These are phyloP conservation scores for Mycena metata DNA, from an alignment of 768 basidiomycete species.

Conservation along the genomic window DNA sequence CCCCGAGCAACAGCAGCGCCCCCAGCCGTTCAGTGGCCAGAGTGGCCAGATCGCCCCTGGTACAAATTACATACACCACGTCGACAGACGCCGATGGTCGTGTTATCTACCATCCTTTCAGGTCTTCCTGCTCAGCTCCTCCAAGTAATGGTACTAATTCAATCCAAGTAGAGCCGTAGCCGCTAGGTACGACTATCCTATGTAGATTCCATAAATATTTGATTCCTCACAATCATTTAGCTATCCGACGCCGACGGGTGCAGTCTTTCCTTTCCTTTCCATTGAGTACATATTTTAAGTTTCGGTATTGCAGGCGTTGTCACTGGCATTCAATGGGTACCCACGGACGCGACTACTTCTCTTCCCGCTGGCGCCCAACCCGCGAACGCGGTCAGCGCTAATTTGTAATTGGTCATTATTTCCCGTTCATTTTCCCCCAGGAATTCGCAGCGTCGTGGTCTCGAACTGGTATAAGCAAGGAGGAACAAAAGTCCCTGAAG, in stretches of 20 bases:
- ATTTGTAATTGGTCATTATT: conserved; percentile 22
- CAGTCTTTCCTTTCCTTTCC: too few species aligned
- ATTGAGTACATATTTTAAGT: too few species aligned
- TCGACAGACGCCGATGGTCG: conserved; percentile 72
- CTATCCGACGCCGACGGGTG: conserved; percentile 78
- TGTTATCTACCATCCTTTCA: conserved; percentile 80
- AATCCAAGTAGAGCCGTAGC: conserved; percentile 68
- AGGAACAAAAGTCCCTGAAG: conserved; percentile 57
- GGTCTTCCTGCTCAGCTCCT: conserved; percentile 50
- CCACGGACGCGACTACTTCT: conserved; percentile 75
- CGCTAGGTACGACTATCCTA: conserved; percentile 67
- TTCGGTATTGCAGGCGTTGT: conserved; percentile 1
- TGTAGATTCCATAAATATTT: conserved; percentile 10
- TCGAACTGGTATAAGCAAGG: conserved; percentile 55
- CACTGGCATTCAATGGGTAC: conserved; percentile 53
- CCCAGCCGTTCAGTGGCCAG: conserved; percentile 52
- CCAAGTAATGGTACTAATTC: background rate
- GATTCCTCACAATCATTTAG: conserved; percentile 54
- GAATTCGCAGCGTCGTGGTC: conserved; percentile 73
- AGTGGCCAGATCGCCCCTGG: conserved; percentile 70
- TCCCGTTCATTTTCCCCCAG: conserved; percentile 48
- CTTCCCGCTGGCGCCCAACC: conserved; percentile 72
- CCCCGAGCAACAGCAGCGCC: conserved; percentile 42
- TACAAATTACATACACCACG: conserved; percentile 81
- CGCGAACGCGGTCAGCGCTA: conserved; percentile 63